Evolutionary conservation across 108 stramenopile genomes (phyloP), one percentile per base, ranked within the genome.

Genomic region (Parietichytrium sp.): DNA sequence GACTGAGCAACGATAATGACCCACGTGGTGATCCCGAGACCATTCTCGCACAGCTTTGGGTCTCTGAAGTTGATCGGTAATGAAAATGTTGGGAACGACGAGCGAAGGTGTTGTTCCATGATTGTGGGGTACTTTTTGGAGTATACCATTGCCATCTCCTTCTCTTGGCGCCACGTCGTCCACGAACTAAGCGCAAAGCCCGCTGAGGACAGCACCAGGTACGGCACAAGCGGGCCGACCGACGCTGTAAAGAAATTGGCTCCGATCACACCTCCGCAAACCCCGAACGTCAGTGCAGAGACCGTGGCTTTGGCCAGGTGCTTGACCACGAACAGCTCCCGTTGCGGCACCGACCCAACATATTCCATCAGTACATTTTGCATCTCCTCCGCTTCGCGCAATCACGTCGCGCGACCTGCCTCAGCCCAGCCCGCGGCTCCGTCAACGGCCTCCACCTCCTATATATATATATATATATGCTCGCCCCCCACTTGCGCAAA

Each of bases 221-320:
- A 72, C 3, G 61, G 61, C 20, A 31, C 61, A 8, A 72, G 38
- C 10, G 61, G 61, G n/a, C 61, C 61, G 8, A 72, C 61, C 8
- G 61, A 45, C 13, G 61, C 20, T 25, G 61, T 13, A 25, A 72
- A 72, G 33, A 72, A 25, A 42, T 72, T 72, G 2, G 61, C 6
- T 16, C 61, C 61, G 3, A 72, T 20, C 38, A n/a, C 36, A 0
- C 61, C 61, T 16, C 16, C 29, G 15, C 38, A 13, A 7, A 72
- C 16, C 6, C 61, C 61, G 20, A 72, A 27, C 13, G 29, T 72
- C 29, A 72, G 61, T 13, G 38, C 45, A 2, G 45, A 42, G 10
- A 72, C 20, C 38, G 33, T 72, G 15, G 16, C 20, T 27, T 72
- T 33, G 10, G 38, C 61, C 7, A 72, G 61, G 20, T 72, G 61